These are phyloP conservation scores for Diaporthe humulicola DNA, from an alignment of 2,329 filamentous ascomycete genomes.

Conservation along the genomic window DNA sequence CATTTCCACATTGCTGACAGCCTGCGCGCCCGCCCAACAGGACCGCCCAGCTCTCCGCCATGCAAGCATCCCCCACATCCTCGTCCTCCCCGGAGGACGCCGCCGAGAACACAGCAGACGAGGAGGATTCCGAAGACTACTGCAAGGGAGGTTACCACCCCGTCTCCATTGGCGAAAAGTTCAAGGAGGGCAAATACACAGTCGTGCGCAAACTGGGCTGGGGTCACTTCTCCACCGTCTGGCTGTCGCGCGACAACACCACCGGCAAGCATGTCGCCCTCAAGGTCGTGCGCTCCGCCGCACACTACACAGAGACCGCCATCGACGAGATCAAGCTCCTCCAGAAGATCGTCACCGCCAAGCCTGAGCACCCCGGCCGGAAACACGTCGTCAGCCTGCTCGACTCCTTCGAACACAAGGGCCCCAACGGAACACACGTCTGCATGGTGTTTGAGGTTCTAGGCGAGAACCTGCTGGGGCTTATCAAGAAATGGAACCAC, in stretches of 20 bases:
- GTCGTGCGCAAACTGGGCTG: conserved; percentile 96
- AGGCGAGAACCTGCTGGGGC: conserved; percentile 91
- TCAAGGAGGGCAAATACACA: conserved; percentile 97
- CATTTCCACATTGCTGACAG: conserved; percentile 46
- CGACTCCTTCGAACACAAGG: conserved; percentile 98
- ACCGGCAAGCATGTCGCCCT: conserved; percentile 95
- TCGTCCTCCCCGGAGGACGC: conserved; percentile 85
- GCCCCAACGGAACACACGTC: conserved; percentile 94
- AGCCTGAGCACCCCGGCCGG: conserved; percentile 92
- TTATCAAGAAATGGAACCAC: conserved; percentile 99
- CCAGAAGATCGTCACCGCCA: conserved; percentile 95
- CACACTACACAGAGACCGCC: conserved; percentile 98
- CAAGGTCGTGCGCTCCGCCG: conserved; percentile 96
- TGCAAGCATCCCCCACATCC: conserved; percentile 81
- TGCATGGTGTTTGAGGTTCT: conserved; percentile 99
- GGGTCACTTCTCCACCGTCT: conserved; percentile 99
- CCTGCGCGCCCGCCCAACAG: conserved; percentile 53
- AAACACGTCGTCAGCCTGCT: conserved; percentile 96
- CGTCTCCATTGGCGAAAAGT: conserved; percentile 92
- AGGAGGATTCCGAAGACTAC: conserved; percentile 99
- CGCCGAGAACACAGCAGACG: conserved; percentile 93
- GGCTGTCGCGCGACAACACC: conserved; percentile 84
- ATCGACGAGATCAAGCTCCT: conserved; percentile 99
- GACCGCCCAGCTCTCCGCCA: conserved; percentile 68
- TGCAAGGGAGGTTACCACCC: conserved; percentile 99